Percentiles rank a stretch among this genome's conserved stretches.
These are phyloP conservation scores for Stenogyne calaminthoides DNA, from an alignment of 305 asterid genomes.

Conservation along the genomic window DNA sequence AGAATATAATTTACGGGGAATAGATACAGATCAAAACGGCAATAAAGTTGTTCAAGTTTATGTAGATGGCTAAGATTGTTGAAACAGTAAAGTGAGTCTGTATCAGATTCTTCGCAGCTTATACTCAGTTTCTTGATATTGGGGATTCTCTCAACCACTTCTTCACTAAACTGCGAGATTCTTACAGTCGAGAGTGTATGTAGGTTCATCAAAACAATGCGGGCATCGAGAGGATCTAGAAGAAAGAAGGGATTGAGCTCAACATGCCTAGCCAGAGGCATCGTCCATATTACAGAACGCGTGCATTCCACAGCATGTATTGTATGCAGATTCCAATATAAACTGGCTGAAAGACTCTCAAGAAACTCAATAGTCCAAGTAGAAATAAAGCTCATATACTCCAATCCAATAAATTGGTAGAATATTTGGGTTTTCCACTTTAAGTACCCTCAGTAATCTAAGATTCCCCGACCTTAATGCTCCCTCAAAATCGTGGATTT, in stretches of 20 bases:
- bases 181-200: background rate
- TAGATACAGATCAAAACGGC: background rate
- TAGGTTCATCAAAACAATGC: conserved; percentile 5
- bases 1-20: background rate
- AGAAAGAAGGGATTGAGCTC: background rate
- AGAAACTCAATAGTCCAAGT: too few species aligned
- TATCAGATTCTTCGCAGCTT: background rate
- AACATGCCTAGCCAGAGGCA: conserved; percentile 27
- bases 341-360: background rate
- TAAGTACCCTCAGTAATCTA: conserved; percentile 9
- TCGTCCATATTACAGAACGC: conserved; percentile 19
- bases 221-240: background rate
- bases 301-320: background rate
- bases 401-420: background rate
- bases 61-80: conserved; percentile 15
- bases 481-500: background rate
- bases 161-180: background rate
- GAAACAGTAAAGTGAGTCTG: background rate
- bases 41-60: conserved; percentile 22
- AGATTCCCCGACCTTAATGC: background rate
- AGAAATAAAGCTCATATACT: background rate
- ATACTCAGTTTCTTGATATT: conserved; percentile 1
- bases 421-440: too few species aligned
- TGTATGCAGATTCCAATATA: conserved; percentile 28
- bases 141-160: conserved; percentile 29